Base-by-base conservation (phyloP, 805 yeast genomes). In the Lipomyces sp. region DNA sequence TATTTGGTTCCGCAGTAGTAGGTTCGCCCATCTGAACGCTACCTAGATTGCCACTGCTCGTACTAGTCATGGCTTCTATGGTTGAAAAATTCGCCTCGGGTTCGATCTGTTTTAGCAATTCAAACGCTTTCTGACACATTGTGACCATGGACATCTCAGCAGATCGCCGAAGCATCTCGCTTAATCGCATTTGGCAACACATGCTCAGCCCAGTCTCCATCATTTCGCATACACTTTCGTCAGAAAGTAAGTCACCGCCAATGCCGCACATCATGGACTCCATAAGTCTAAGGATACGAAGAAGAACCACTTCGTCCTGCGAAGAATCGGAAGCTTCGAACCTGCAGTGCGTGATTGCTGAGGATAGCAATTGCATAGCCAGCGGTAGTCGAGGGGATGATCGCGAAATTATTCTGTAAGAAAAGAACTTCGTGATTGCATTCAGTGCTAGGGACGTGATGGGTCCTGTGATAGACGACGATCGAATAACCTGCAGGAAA, bases 291-390 rank as follows among this genome's bases (percentile, higher is more conserved):
- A 95, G 84, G 29, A 95, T 96, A 74, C 90, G 90, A 60, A 94
- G 82, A 57, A 95, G 80, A 2, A 95, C 94, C 0, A 96, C 90
- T 76, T 95, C 99, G 78, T 95, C 98, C 54, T 91, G 89, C 45
- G 89, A 84, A 76, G 92, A 96, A 75, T 93, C 97, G 0, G 95
- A 89, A 1, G 97, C 97, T 80, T 95, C 98, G 76, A 95, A 95
- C 57, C 97, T 85, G 78, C 98, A 95, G 75, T 92, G 97, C 0
- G 98, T 90, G 69, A 95, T 82, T 0, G 98, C 85, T 67, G 85
- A 85, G 8, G 88, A 84, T 58, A 90, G 83, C 73, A 90, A 91
- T 18, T 86, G 84, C 67, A 90, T 77, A 0, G 89, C 84, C 57
- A 80, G 82, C 39, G 80, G 83, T 29, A 90, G 78, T 64, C 89